Conservation (phyloP, 2,329 filamentous ascomycete species). For the Aspergillus amoenus region DNA sequence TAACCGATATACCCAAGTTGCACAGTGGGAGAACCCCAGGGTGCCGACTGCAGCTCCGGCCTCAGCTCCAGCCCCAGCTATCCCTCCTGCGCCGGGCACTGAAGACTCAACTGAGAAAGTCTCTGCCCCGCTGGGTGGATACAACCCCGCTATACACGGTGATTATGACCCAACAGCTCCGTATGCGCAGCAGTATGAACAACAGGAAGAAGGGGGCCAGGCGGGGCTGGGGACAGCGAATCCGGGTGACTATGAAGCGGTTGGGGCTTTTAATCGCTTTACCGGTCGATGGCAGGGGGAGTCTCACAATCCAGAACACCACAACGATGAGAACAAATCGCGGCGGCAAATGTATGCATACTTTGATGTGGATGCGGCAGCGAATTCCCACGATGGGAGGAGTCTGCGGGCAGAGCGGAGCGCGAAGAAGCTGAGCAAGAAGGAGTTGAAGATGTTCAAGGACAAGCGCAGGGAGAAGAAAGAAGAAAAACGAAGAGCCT, state of each 20-base stretch:
- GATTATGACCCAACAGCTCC: conserved; percentile 95
- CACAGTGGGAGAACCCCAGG: conserved; percentile 86
- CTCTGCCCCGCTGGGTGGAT: conserved; percentile 64
- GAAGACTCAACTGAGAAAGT: conserved; percentile 26
- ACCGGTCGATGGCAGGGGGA: conserved; percentile 77
- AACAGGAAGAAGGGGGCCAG: conserved; percentile 31
- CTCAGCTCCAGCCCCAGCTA: background rate
- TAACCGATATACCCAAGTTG: conserved; percentile 72
- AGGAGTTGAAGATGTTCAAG: conserved; percentile 87
- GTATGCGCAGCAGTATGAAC: conserved; percentile 68
- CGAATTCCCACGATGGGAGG: conserved; percentile 83
- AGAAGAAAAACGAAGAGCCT: conserved; percentile 90
- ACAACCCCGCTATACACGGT: conserved; percentile 94
- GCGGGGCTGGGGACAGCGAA: conserved; percentile 38
- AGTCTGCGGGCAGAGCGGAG: conserved; percentile 90
- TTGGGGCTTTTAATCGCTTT: conserved; percentile 85
- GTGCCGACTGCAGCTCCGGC: conserved; percentile 50
- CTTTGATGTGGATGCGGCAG: conserved; percentile 93
- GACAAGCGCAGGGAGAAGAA: conserved; percentile 86
- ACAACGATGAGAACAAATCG: conserved; percentile 85
- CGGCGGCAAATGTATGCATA: conserved; percentile 86
- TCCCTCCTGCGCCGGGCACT: conserved; percentile 18
- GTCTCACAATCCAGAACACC: conserved; percentile 68
- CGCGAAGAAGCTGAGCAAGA: conserved; percentile 77
- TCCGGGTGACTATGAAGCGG: conserved; percentile 60